phyloP scores from a whole-genome alignment of 73 alveolate genomes.

The Symbiodinium pilosum region DNA sequence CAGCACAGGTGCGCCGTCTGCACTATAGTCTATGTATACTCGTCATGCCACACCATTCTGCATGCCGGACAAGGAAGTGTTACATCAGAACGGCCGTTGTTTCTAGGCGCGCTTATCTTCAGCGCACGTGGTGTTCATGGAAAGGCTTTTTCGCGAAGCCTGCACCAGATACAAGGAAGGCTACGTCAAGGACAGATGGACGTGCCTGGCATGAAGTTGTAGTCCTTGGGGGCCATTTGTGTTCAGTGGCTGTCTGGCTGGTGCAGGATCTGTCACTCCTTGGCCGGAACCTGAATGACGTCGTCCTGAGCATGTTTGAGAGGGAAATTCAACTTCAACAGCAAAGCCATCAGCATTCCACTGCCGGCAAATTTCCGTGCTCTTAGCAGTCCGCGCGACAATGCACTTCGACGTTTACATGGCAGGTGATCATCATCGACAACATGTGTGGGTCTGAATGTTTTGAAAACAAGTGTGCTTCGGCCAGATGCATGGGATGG shows the following conservation, averaged over 20 bases:
- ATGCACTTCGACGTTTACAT: not conserved
- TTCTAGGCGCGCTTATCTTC: not conserved
- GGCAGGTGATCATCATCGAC: conserved; percentile 97
- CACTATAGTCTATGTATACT: no score
- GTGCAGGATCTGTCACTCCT: conserved; percentile 95
- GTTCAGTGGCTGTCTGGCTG: no score
- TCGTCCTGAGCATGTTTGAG: not conserved
- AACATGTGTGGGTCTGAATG: conserved; percentile 95
- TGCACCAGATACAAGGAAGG: conserved; percentile 96
- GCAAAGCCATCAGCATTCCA: not conserved
- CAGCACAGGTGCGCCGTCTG: conserved; percentile 63
- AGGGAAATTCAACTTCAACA: not conserved
- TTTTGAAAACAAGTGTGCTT: no score
- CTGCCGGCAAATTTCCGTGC: not conserved
- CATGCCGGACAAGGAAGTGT: no score
- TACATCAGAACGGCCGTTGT: not conserved
- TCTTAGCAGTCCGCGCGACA: not conserved
- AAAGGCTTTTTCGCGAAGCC: conserved; percentile 97
- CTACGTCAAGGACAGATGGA: conserved; percentile 95
- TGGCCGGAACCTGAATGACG: conserved; percentile 96
- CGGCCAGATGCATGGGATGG: no score
- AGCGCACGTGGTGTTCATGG: not conserved
- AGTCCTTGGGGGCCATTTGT: no score
- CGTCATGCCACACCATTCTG: no score
- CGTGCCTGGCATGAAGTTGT: no score